These are phyloP conservation scores for Podospora anserina DNA, from an alignment of 495 filamentous ascomycete species.

Conservation along the genomic window DNA sequence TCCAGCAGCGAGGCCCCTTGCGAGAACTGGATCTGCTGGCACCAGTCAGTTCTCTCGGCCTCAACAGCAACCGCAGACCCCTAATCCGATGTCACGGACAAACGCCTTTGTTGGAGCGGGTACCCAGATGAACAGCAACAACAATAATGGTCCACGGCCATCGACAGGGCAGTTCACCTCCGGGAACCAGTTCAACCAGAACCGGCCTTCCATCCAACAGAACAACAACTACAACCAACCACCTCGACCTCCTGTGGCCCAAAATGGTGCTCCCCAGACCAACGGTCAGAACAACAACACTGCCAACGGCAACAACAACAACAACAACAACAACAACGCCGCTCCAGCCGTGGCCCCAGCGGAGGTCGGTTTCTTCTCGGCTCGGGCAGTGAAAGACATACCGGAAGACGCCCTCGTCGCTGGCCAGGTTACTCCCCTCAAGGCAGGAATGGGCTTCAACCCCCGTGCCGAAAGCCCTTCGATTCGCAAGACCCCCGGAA, in stretches of 20 bases:
- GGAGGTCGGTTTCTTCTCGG: constrained; percentile 63
- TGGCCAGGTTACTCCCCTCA: constrained; percentile 37
- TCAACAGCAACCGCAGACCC: constrained; percentile 39
- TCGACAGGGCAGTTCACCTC: constrained; percentile 12
- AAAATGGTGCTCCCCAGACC: constrained; percentile 9
- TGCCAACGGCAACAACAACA: constrained; percentile 19
- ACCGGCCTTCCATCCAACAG: constrained; percentile 24
- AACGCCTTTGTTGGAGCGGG: not conserved
- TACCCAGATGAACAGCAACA: constrained; percentile 30
- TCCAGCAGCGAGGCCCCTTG: constrained; percentile 31
- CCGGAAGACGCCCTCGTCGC: constrained; percentile 35
- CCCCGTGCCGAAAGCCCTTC: constrained; percentile 79
- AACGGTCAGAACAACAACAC: constrained; percentile 32
- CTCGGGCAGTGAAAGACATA: constrained; percentile 56
- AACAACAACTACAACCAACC: constrained; percentile 30
- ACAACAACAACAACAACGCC: constrained; percentile 12
- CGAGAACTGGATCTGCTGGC: constrained; percentile 25
- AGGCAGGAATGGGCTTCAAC: constrained; percentile 64
- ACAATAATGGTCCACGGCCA: constrained; percentile 18
- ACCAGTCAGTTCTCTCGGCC: constrained; percentile 28
- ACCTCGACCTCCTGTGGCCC: constrained; percentile 28
- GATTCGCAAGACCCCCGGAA: constrained; percentile 83
- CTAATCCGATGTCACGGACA: not conserved
- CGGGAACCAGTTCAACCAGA: constrained; percentile 30
- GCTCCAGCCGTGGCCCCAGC: constrained; percentile 17